phyloP scores from a whole-genome alignment of 129 eudicot genomes.

The Daucus carota region DNA sequence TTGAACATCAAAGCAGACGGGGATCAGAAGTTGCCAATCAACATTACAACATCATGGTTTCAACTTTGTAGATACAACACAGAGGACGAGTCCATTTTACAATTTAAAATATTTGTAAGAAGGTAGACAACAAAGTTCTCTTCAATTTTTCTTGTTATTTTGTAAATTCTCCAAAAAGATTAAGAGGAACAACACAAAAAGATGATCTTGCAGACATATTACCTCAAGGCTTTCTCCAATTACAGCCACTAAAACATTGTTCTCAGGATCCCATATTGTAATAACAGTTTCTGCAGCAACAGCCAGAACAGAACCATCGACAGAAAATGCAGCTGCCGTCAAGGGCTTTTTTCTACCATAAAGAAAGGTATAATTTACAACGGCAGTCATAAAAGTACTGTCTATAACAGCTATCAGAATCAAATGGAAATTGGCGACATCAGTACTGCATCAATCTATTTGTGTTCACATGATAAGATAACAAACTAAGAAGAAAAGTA shows the following conservation, averaged over 20 bases:
- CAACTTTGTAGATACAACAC: too few relatives aligned
- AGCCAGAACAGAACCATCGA: slow-evolving; percentile 86
- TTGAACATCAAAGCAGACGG: not conserved
- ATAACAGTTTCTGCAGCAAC: slow-evolving; percentile 86
- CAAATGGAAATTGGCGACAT: not conserved
- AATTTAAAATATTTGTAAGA: too few relatives aligned
- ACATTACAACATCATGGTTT: too few relatives aligned
- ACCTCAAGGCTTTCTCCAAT: slow-evolving; percentile 76
- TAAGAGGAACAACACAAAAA: not conserved
- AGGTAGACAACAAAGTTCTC: too few relatives aligned
- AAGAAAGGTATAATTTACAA: slow-evolving; percentile 7
- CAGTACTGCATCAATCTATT: not conserved
- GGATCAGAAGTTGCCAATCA: not conserved
- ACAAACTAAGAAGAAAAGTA: not conserved
- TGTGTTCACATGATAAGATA: not conserved
- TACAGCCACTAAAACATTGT: slow-evolving; percentile 72
- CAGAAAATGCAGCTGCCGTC: slow-evolving; percentile 88
- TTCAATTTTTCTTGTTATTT: not conserved
- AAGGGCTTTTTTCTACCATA: slow-evolving; percentile 62
- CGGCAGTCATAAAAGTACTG: not conserved
- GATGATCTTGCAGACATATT: not conserved
- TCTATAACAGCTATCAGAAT: not conserved
- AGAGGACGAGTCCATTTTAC: too few relatives aligned
- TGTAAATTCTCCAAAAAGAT: not conserved
- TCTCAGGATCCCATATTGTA: slow-evolving; percentile 89